Evolutionary conservation across 306 rosid species (phyloP), one percentile per base, ranked within the genome.

Genomic region (Ammopiptanthus mongolicus): DNA sequence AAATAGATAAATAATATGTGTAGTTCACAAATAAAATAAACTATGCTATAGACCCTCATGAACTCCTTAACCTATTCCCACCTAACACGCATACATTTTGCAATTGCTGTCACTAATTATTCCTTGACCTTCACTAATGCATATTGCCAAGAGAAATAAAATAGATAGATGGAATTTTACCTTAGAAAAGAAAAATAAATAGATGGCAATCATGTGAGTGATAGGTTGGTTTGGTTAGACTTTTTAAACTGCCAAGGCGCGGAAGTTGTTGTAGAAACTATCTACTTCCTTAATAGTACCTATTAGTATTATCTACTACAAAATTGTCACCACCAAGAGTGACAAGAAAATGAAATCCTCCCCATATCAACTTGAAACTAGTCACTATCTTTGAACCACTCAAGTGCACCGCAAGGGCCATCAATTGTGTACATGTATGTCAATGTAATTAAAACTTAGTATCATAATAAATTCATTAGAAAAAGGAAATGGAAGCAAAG

Each of bases 261-360:
- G 55, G 46, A 23, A 75, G 77, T 60, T 44, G 77, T 41, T 72
- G 61, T 69, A 42, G 73, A 41, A 69, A 63, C 36, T 12, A 52
- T 41, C 31, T 14, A 36, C 18, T 36, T 14, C 64, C 28, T 53
- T 6, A 28, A 9, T 6, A 28, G 5, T 15, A 71, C 46, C 33
- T 28, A 21, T n/a, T 4, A 3, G 17, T 53, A 15, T 22, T 10
- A 12, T 19, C 6, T 29, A 19, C 21, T 50, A 14, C 52, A 39
- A 59, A 74, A 13, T 25, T 23, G 39, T 74, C 73, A 74, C 66
- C 21, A 61, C 75, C 84, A 69, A 4, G 52, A 10, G 44, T 36
- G 60, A 31, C 69, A 44, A 67, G 18, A 23, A 57, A 58, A 36
- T 18, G 42, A 17, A 74, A 72, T 33, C 33, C 39, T 21, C 28